phyloP scores from a whole-genome alignment of 257 asterid species.

The Cordia subcordata region DNA sequence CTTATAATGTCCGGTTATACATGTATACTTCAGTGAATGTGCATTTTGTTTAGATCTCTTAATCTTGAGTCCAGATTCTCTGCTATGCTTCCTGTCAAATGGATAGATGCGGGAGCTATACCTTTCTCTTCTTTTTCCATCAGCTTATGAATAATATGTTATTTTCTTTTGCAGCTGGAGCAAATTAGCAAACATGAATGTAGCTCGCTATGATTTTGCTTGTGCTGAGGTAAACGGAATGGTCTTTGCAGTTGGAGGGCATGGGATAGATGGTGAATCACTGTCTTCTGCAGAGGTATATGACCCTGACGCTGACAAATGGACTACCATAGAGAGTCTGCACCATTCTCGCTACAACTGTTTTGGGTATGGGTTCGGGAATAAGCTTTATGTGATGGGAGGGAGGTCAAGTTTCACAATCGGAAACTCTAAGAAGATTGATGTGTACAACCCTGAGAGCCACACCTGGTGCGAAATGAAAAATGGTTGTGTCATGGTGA shows the following conservation, averaged over 20 bases:
- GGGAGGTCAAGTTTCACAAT: constrained; percentile 84
- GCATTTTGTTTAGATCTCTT: too few species aligned
- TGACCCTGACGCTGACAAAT: constrained; percentile 46
- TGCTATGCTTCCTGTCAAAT: too few species aligned
- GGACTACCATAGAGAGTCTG: constrained; percentile 59
- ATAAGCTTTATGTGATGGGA: constrained; percentile 78
- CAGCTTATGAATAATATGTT: background rate
- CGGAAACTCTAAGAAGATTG: constrained; percentile 67
- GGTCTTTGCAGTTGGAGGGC: constrained; percentile 72
- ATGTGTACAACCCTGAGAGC: constrained; percentile 50
- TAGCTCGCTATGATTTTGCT: constrained; percentile 77
- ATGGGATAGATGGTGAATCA: constrained; percentile 52
- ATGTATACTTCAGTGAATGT: too few species aligned
- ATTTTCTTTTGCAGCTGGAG: constrained; percentile 58
- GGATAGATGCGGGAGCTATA: too few species aligned
- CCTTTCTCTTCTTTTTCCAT: too few species aligned
- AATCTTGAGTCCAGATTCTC: too few species aligned
- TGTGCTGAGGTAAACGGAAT: constrained; percentile 72
- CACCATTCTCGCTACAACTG: constrained; percentile 75
- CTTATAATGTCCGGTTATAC: too few species aligned
- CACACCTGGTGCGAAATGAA: constrained; percentile 62
- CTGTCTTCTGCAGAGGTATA: constrained; percentile 76
- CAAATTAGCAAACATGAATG: constrained; percentile 65
- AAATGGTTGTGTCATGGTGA: constrained; percentile 90
- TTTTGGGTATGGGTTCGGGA: constrained; percentile 57